Evolutionary conservation across 176 grass and related monocot genomes (phyloP).

Genomic region (Panicum miliaceum): DNA sequence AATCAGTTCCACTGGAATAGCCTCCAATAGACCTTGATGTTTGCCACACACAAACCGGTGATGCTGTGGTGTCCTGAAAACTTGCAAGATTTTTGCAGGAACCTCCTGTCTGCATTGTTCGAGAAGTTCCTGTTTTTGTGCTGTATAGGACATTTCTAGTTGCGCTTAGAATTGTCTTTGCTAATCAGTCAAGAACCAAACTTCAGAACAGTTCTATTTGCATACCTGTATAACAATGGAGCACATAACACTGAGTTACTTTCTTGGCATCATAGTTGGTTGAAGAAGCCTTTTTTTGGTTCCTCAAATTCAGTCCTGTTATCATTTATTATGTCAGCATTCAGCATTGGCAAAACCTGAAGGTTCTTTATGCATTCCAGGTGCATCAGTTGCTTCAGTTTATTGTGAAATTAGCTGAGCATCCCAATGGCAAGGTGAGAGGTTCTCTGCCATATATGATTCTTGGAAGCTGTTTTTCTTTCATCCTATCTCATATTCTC

Average conservation of each 20-base stretch:
- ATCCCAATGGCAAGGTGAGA: conserved; percentile 86
- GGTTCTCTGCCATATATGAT: conserved; percentile 4
- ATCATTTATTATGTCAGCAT: conserved; percentile 7
- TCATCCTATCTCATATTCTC: conserved; percentile 10
- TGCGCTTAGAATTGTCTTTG: not conserved
- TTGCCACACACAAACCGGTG: not conserved
- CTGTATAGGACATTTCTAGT: not conserved
- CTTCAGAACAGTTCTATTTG: conserved; percentile 26
- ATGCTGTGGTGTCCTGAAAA: conserved; percentile 23
- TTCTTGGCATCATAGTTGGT: conserved; percentile 19
- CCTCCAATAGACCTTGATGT: conserved; percentile 10
- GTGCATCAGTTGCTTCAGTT: conserved; percentile 90
- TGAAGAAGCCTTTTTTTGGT: conserved; percentile 2
- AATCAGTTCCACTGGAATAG: not conserved
- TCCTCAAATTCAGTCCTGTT: conserved; percentile 29
- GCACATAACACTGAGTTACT: not conserved
- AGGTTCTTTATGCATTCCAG: conserved; percentile 54
- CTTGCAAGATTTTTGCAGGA: conserved; percentile 28
- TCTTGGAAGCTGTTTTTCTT: conserved; percentile 28
- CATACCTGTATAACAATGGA: not conserved
- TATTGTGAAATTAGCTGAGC: conserved; percentile 76
- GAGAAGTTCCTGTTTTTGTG: not conserved
- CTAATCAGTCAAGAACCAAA: not conserved
- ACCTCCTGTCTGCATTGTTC: not conserved
- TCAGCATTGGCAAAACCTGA: conserved; percentile 35